These are phyloP conservation scores for Theobroma cacao DNA, from an alignment of 345 rosid genomes.

Conservation along the genomic window DNA sequence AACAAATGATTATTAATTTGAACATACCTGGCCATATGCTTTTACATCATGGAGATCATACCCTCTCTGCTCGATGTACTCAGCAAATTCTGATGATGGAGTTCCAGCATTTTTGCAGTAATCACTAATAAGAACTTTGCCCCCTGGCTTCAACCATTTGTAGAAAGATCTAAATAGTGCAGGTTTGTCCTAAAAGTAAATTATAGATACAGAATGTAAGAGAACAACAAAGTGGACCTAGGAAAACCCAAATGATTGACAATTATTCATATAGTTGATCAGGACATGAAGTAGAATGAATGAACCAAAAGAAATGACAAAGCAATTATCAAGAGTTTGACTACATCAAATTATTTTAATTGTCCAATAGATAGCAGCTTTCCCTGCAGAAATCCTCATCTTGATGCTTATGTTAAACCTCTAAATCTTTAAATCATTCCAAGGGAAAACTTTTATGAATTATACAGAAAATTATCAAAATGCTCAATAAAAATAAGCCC, in stretches of 20 bases:
- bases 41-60: slow-evolving; percentile 87
- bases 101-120: slow-evolving; percentile 75
- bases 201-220: background rate
- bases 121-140: slow-evolving; percentile 87
- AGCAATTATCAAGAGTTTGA: background rate
- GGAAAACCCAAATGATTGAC: background rate
- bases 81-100: slow-evolving; percentile 63
- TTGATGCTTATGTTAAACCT: background rate
- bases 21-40: slow-evolving; percentile 76
- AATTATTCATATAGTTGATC: background rate
- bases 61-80: slow-evolving; percentile 83
- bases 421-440: background rate
- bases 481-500: background rate
- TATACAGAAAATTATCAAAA: background rate
- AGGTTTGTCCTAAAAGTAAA: slow-evolving; percentile 77
- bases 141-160: slow-evolving; percentile 97
- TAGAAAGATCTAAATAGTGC: slow-evolving; percentile 77
- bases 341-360: background rate
- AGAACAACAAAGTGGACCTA: slow-evolving; percentile 1
- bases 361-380: background rate
- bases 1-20: slow-evolving; percentile 10
- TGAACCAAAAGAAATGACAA: background rate
- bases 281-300: background rate
- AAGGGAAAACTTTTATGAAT: background rate
- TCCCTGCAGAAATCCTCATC: background rate